Evolutionary conservation across 2,329 filamentous ascomycete species (phyloP), one percentile per base, ranked within the genome.

Genomic region (Lasiodiplodia hormozganensis): DNA sequence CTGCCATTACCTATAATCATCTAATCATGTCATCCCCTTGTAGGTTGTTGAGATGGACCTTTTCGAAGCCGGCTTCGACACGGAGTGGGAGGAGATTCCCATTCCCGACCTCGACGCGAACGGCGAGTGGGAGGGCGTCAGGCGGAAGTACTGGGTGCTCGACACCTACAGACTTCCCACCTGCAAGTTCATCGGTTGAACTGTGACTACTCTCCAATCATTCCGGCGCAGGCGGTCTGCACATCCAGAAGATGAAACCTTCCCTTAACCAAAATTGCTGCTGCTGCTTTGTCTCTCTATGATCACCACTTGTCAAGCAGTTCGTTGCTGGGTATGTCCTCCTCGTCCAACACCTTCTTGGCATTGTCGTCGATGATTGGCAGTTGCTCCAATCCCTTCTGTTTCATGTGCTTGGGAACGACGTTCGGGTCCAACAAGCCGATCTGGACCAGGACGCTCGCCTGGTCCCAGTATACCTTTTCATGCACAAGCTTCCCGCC

Each of bases 61-160:
- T 25, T 88, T 91, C 70, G 94, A 98, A 73, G 93, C 93, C 11
- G 94, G 94, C 0, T 87, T 97, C 73, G 95, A 98, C 75, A 89
- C 95, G 1, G 92, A 94, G 65, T 98, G 94, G 94, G 86, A 90
- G 65, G 90, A 90, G 68, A 87, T 96, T 40, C 83, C 87, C 6
- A 92, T 98, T 16, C 89, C 93, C 18, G 88, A 87, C 68, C 81
- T 97, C 65, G 87, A 90, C 14, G 83, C 88, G 72, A 86, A 88
- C 47, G 90, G 90, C 6, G 92, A 95, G 75, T 99, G 96, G 96
- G 87, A 93, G 72, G 95, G 94, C 0, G 92, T 97, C 16, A 88
- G 91, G 76, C 88, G 94, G 74, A 89, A 92, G 69, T 98, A 98
- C 79, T 98, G 95, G 94, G 92, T 91, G 36, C 84, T 98, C 65